Conservation (phyloP, 2,329 filamentous ascomycete genomes). For the Aureobasidium melanogenum region DNA sequence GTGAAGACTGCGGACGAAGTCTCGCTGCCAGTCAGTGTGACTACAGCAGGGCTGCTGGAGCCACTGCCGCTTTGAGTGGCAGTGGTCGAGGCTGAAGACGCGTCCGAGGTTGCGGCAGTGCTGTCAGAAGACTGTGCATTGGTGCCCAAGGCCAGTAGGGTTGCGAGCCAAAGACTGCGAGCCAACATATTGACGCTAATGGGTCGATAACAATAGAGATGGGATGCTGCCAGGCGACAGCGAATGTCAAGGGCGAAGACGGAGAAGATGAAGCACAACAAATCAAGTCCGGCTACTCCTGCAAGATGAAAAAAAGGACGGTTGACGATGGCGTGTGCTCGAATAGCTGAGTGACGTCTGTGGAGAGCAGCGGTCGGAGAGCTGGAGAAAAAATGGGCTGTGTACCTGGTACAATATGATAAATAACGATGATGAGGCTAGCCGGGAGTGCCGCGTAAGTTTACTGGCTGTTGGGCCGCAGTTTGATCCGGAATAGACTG, state of each 20-base stretch:
- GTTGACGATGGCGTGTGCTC: not conserved
- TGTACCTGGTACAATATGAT: not conserved
- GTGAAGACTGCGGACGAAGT: not conserved
- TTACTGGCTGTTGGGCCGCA: constrained; percentile 3
- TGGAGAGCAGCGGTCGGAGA: not conserved
- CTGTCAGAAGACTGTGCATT: constrained; percentile 17
- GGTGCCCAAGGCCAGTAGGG: constrained; percentile 27
- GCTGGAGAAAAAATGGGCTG: constrained; percentile 3
- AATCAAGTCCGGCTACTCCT: not conserved
- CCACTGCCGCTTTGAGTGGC: constrained; percentile 20
- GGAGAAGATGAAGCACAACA: not conserved
- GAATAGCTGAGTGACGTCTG: constrained; percentile 1
- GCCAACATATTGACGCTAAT: constrained; percentile 19
- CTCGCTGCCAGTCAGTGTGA: constrained; percentile 8
- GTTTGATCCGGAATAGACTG: not conserved
- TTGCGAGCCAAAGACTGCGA: constrained; percentile 22
- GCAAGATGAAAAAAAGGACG: not conserved
- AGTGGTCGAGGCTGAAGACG: constrained; percentile 9
- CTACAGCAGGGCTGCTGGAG: constrained; percentile 15
- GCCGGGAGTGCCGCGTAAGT: constrained; percentile 10
- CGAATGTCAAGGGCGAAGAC: not conserved
- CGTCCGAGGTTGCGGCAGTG: constrained; percentile 11
- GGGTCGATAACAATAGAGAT: not conserved
- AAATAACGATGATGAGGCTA: not conserved
- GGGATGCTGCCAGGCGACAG: not conserved